Percentiles rank a stretch among this genome's conserved stretches.
phyloP scores from a whole-genome alignment of 306 rosid genomes.

The Quercus robur region DNA sequence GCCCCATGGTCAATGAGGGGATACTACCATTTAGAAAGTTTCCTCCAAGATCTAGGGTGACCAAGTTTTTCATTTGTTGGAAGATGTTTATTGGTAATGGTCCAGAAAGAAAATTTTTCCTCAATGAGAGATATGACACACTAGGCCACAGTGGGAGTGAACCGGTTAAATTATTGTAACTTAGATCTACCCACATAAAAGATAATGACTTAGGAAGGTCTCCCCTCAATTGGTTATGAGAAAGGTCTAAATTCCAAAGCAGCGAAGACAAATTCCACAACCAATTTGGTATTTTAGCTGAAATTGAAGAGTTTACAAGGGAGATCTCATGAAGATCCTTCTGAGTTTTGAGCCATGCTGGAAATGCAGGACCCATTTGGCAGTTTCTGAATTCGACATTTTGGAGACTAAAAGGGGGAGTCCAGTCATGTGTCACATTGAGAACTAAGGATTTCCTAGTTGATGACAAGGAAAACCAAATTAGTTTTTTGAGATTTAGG shows the following conservation, averaged over 20 bases:
- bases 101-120: too few relatives aligned
- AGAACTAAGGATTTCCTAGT: not conserved
- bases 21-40: not conserved
- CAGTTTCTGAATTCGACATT: not conserved
- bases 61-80: too few relatives aligned
- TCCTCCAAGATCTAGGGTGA: too few relatives aligned
- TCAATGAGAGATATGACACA: too few relatives aligned
- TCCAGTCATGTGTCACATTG: not conserved
- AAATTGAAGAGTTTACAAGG: not conserved
- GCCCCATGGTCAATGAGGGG: not conserved
- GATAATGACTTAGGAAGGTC: not conserved
- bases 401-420: not conserved
- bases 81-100: too few relatives aligned
- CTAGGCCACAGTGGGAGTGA: slow-evolving; percentile 1
- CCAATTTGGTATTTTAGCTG: slow-evolving; percentile 5
- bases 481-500: not conserved
- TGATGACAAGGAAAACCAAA: not conserved
- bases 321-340: not conserved
- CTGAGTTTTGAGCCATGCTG: slow-evolving; percentile 9
- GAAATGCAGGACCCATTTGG: not conserved
- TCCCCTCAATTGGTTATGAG: slow-evolving; percentile 1
- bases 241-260: not conserved
- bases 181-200: not conserved
- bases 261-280: not conserved
- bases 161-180: not conserved